Base-by-base conservation (phyloP, 345 rosid genomes). In the Syzygium aqueum region DNA sequence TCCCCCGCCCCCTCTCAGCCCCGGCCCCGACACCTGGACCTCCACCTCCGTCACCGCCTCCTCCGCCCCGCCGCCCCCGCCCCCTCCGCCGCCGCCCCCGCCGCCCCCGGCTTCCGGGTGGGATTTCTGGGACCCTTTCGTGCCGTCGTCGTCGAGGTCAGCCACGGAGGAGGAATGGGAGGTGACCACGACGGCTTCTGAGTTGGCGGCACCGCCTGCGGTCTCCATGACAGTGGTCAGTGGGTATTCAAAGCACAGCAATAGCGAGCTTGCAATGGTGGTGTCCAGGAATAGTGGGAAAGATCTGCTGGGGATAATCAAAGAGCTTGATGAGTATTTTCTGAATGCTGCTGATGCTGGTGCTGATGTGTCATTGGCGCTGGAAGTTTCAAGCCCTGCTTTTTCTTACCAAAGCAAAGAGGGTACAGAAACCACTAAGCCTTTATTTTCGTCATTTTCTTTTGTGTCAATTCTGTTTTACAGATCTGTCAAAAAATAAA, bases 81-180 rank as follows among this genome's bases (percentile, higher is more conserved):
- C 86, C 5, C 96, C 90, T 14, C 96, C 17, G 0, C 98, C 99
- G 4, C 98, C n/a, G n/a, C n/a, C 98, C 1, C 98, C 99, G 2
- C 98, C 98, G 1, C 93, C 92, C 5, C 87, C 90, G 37, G 91
- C 96, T 2, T 94, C 97, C 10, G 91, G 94, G 84, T 97, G 99
- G 99, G 99, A 97, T 88, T 95, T 95, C 87, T 97, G 98, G 99
- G 97, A 96, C 89, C 99, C 99, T 7, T 97, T 96, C 86, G 89
- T 89, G 30, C 97, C 94, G 27, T 85, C 94, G 84, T 85, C 93
- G 3, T 91, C 96, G 63, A 86, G 93, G 86, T 89, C 95, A 50
- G 91, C 89, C 33, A 90, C 94, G 5, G 98, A 94, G 91, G 98
- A 94, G 84, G 98, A 94, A 50, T 96, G 97, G 99, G 99, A 94